Conservation (phyloP, 179 eudicot species). For the Camellia oleifera region DNA sequence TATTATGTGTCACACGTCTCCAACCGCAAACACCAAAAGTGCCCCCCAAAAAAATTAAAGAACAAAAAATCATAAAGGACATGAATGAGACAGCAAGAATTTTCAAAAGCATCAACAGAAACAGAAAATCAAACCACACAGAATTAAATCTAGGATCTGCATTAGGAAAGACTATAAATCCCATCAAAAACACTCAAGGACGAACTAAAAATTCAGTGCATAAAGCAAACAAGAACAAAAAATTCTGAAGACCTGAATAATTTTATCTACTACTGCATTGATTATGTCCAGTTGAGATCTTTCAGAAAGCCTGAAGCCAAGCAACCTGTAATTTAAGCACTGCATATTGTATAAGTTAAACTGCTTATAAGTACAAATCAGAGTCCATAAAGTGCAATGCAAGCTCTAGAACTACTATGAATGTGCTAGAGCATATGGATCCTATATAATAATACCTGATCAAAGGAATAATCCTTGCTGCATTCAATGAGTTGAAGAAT, state of each 20-base stretch:
- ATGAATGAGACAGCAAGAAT: neutral
- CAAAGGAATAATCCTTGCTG: constrained; percentile 51
- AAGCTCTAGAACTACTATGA: neutral
- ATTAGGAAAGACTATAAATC: neutral
- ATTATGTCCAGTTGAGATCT: constrained; percentile 30
- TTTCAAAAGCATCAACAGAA: neutral
- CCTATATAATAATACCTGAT: constrained; percentile 46
- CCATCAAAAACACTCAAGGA: neutral
- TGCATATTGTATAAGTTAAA: constrained; percentile 34
- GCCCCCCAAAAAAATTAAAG: neutral
- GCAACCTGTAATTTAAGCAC: constrained; percentile 70
- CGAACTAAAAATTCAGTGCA: neutral
- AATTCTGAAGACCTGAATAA: constrained; percentile 46
- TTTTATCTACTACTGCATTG: constrained; percentile 40
- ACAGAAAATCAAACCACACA: neutral
- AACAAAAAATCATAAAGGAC: neutral
- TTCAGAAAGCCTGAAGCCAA: constrained; percentile 75
- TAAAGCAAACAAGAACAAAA: constrained; percentile 13
- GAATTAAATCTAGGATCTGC: neutral
- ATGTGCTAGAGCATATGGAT: constrained; percentile 11
- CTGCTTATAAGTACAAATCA: constrained; percentile 12
- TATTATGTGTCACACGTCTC: neutral
- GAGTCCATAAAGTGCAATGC: constrained; percentile 3
- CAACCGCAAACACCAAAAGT: neutral
- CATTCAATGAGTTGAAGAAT: constrained; percentile 54